These are phyloP conservation scores for Litsea cubeba DNA, from an alignment of 164 flowering plant species.

Conservation along the genomic window DNA sequence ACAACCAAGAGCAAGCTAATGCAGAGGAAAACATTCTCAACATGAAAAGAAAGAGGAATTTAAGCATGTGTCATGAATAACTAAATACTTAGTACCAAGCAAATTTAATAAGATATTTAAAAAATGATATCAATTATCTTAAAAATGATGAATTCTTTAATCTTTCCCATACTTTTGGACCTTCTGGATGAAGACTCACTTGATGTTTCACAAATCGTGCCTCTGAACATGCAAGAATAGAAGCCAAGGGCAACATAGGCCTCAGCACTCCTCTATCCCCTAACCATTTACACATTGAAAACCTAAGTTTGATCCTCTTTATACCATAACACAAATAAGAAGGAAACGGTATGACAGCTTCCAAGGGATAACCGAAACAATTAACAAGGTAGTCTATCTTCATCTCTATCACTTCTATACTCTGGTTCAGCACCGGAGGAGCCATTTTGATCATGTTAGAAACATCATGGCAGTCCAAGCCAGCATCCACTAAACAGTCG, in stretches of 20 bases:
- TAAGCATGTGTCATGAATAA: too few species aligned
- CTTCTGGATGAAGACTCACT: constrained; percentile 56
- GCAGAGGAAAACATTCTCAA: too few species aligned
- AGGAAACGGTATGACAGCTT: constrained; percentile 46
- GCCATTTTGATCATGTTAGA: constrained; percentile 38
- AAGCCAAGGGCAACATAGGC: constrained; percentile 37
- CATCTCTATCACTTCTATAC: constrained; percentile 32
- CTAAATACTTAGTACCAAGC: not conserved
- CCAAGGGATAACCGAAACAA: constrained; percentile 49
- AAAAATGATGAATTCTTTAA: constrained; percentile 36
- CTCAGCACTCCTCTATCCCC: constrained; percentile 36
- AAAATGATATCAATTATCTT: constrained; percentile 5
- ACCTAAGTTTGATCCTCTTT: constrained; percentile 46
- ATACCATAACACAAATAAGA: constrained; percentile 33
- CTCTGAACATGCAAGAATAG: constrained; percentile 47
- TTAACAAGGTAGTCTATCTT: constrained; percentile 59
- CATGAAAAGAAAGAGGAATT: too few species aligned
- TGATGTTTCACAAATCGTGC: constrained; percentile 25
- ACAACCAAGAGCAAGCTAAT: too few species aligned
- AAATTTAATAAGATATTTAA: not conserved
- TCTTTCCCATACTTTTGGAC: constrained; percentile 50
- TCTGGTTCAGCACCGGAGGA: constrained; percentile 53
- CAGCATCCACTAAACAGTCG: constrained; percentile 53
- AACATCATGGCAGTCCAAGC: constrained; percentile 49
- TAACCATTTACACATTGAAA: constrained; percentile 63